Percentiles rank a stretch among this genome's conserved stretches.
Conservation (phyloP, 768 basidiomycete species). For the Sarcodon aspratus region DNA sequence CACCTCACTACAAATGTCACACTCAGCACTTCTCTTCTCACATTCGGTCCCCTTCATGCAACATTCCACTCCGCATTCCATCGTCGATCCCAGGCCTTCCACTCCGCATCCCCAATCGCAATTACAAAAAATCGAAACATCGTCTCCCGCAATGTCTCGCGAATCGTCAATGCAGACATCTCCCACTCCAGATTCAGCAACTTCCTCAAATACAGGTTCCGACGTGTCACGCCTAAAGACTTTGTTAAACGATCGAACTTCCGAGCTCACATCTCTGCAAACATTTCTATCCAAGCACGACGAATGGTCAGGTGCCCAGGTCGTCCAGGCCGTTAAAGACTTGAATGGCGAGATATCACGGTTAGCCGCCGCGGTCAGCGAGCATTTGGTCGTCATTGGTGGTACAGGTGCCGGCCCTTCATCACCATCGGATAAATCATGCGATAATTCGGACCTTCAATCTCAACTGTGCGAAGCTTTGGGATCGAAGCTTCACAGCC, state of each 20-base stretch:
- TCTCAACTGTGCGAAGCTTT: neutral
- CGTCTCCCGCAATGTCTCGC: neutral
- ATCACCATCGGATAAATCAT: neutral
- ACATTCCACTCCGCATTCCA: neutral
- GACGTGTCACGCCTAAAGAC: neutral
- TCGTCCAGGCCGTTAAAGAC: constrained; percentile 11
- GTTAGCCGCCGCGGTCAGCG: constrained; percentile 20
- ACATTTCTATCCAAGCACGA: constrained; percentile 24
- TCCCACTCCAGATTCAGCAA: neutral
- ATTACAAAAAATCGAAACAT: neutral
- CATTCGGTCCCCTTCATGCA: neutral
- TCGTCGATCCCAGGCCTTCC: neutral
- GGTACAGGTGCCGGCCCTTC: too few species aligned
- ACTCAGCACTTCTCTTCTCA: neutral
- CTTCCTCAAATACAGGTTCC: neutral
- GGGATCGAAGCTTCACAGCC: neutral
- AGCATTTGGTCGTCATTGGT: constrained; percentile 7
- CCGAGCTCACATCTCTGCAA: constrained; percentile 20
- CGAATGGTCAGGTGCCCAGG: constrained; percentile 12
- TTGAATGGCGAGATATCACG: constrained; percentile 24
- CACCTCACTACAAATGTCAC: neutral
- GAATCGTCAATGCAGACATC: neutral
- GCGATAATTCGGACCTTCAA: neutral
- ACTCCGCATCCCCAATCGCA: neutral
- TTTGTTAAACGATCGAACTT: constrained; percentile 14